Conservation (phyloP, 73 alveolate genomes). For the Blepharisma japonicum region DNA sequence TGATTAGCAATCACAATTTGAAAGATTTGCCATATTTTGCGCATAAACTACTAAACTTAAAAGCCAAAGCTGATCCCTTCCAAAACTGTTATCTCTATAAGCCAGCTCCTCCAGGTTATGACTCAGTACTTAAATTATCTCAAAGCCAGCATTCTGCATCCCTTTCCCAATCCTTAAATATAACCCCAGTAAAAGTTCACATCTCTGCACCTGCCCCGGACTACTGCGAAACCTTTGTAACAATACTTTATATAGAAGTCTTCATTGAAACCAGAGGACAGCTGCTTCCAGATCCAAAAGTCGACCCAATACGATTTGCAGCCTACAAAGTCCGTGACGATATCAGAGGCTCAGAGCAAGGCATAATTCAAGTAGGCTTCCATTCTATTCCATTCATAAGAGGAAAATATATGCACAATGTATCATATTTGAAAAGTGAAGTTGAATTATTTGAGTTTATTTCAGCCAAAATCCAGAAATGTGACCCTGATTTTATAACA, state of each 20-base stretch:
- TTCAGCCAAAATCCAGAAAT: conserved; percentile 31
- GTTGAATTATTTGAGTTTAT: not conserved
- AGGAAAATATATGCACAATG: too few relatives aligned
- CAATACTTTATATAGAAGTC: conserved; percentile 1
- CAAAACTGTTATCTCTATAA: not conserved
- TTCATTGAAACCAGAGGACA: not conserved
- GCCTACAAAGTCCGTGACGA: conserved; percentile 16
- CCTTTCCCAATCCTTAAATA: too few relatives aligned
- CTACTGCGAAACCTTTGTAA: too few relatives aligned
- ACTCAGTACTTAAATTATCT: not conserved
- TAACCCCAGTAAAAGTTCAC: not conserved
- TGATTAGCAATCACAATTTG: too few relatives aligned
- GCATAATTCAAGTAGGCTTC: not conserved
- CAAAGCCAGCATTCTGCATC: too few relatives aligned
- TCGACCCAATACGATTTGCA: not conserved
- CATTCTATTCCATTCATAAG: too few relatives aligned
- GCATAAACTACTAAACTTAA: not conserved
- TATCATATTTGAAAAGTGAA: not conserved
- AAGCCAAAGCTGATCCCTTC: not conserved
- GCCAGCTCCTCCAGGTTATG: conserved; percentile 15
- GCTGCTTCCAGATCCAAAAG: not conserved
- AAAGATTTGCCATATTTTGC: not conserved
- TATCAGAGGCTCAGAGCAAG: not conserved
- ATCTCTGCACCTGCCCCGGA: too few relatives aligned
- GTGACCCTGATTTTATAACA: conserved; percentile 81